Conservation (phyloP, 192 early-diverging fungal species). For the Jimgerdemannia lactiflua region DNA sequence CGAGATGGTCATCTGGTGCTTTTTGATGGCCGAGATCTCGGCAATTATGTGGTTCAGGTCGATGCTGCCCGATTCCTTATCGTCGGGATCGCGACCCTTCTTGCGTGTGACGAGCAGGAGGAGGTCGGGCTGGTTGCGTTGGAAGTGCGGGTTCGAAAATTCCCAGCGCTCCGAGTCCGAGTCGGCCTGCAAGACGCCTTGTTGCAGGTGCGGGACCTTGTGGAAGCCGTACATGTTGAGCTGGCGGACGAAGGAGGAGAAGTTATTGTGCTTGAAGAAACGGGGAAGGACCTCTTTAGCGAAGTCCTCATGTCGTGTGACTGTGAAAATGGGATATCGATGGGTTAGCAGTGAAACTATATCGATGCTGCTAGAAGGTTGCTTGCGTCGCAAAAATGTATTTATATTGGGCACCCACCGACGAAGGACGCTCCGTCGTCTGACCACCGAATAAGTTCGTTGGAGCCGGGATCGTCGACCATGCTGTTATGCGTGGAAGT, state of each 20-base stretch:
- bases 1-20: constrained; percentile 88
- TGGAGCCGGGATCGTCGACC: constrained; percentile 82
- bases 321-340: constrained; percentile 14
- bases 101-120: constrained; percentile 87
- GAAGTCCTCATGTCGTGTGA: constrained; percentile 73
- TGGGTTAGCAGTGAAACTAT: background rate
- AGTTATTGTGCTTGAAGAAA: constrained; percentile 93
- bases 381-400: constrained; percentile 11
- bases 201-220: constrained; percentile 92
- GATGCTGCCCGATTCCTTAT: constrained; percentile 34
- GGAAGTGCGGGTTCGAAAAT: constrained; percentile 90
- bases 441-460: constrained; percentile 89
- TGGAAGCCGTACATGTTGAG: constrained; percentile 98
- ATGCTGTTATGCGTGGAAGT: constrained; percentile 53
- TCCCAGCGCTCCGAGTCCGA: constrained; percentile 84
- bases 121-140: constrained; percentile 85
- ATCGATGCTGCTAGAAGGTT: background rate
- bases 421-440: constrained; percentile 87
- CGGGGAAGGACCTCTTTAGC: constrained; percentile 77
- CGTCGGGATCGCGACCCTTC: constrained; percentile 48
- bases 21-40: constrained; percentile 86
- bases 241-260: constrained; percentile 88
- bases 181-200: constrained; percentile 80
- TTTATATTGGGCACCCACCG: constrained; percentile 36
- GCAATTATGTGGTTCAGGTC: constrained; percentile 55